These are phyloP conservation scores for Hypoxylon sp. DNA, from an alignment of 2,329 filamentous ascomycete genomes.

Conservation along the genomic window DNA sequence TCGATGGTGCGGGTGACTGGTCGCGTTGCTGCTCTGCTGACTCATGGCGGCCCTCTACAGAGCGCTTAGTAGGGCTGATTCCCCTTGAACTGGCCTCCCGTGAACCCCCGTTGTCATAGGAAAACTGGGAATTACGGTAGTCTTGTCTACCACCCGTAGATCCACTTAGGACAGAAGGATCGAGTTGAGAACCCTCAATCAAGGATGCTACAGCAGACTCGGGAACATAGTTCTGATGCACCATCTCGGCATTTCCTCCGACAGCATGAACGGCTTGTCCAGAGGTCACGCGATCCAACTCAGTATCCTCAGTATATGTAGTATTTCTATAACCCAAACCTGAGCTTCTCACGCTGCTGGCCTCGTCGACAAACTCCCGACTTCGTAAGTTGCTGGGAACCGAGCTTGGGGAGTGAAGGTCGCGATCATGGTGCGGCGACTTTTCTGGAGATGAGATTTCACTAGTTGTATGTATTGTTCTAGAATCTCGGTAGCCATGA, in stretches of 20 bases:
- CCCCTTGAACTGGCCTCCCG: conserved; percentile 50
- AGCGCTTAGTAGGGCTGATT: conserved; percentile 60
- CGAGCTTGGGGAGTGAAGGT: conserved; percentile 67
- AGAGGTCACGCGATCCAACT: conserved; percentile 71
- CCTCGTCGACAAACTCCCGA: conserved; percentile 72
- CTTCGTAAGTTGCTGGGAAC: conserved; percentile 65
- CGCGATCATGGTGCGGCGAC: conserved; percentile 63
- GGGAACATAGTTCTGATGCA: conserved; percentile 79
- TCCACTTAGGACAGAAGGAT: conserved; percentile 77
- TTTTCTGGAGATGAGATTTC: conserved; percentile 74
- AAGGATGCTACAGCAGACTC: conserved; percentile 94
- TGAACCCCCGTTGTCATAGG: conserved; percentile 49
- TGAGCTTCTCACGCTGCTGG: conserved; percentile 67
- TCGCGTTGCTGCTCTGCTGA: conserved; percentile 59
- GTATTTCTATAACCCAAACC: conserved; percentile 69
- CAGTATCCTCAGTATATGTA: conserved; percentile 67
- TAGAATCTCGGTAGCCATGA: conserved; percentile 70
- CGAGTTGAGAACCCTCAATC: conserved; percentile 78
- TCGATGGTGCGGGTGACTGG: conserved; percentile 57
- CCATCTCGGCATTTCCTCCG: conserved; percentile 81
- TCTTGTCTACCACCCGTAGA: conserved; percentile 68
- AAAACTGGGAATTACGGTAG: conserved; percentile 57
- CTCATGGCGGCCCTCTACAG: conserved; percentile 58
- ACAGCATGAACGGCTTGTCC: conserved; percentile 80
- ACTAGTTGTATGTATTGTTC: conserved; percentile 63